Evolutionary conservation across 2,329 filamentous ascomycete genomes (phyloP), one percentile per base, ranked within the genome.

Genomic region (Colletotrichum coccodes): DNA sequence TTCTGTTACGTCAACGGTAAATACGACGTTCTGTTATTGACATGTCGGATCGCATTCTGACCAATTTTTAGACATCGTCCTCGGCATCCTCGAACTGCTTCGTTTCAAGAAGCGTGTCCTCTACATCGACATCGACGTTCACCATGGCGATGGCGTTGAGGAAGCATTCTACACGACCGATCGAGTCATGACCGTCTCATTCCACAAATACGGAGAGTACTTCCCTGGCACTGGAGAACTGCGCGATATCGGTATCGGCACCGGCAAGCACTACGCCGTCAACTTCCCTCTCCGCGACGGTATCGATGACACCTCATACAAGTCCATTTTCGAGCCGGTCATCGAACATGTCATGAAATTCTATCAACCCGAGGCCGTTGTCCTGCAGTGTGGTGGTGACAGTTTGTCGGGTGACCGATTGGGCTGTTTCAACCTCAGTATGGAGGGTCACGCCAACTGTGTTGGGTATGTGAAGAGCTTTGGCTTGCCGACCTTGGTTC

Each of bases 1-100:
- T 99, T 99, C 84, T 99, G 96, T 85, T 99, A 99, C 79, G 94
- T 98, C 74, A 99, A 99, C 79, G 95, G 93, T 89, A 89, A 38
- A 21, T 11, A 4, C 16, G 1, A 30, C 0, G 1, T 26, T n/a
- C 14, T 12, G 3, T 4, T 30, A 3, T 18, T 16, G 14, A 8
- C 6, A 14, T 26, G 30, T 26, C 36, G 1, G 11, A 6, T 28
- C 16, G 2, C 23, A 47, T 11, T 30, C 70, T 71, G 34, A 71
- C 49, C n/a, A 11, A 14, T 28, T 11, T 11, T 83, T 47, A 98
- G 89, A 99, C 80, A 98, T 99, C 71, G 96, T 99, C 38, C 91
- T 99, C 44, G 94, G 94, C 36, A 97, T 98, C 73, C 91, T 98
- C 58, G 94, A 98, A 77, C 89, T 99, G 3, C 87, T 99, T 9